Evolutionary conservation across 2,329 filamentous ascomycete species (phyloP).

Genomic region (Trichoderma sp.): DNA sequence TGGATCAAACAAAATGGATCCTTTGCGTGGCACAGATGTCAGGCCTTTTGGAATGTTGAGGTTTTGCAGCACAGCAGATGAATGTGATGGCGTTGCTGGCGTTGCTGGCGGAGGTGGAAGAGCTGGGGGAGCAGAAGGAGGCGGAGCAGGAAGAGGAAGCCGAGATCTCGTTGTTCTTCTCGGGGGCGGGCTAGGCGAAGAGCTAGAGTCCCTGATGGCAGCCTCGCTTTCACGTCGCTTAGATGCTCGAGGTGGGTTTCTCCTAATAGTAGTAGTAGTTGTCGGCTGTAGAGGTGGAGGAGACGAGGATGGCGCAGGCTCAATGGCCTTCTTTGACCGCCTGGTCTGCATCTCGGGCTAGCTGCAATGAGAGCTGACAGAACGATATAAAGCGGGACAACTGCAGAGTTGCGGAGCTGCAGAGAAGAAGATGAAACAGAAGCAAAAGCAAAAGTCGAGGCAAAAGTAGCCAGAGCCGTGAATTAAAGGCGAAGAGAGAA

Average conservation of each 20-base stretch:
- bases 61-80: background rate
- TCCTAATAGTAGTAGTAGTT: background rate
- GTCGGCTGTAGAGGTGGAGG: background rate
- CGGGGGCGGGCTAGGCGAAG: background rate
- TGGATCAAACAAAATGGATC: constrained; percentile 19
- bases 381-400: background rate
- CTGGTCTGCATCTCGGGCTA: constrained; percentile 4
- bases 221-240: background rate
- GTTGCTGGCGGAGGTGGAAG: background rate
- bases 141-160: background rate
- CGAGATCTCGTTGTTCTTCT: background rate
- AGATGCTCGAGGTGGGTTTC: background rate
- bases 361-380: background rate
- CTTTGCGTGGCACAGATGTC: constrained; percentile 9
- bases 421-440: background rate
- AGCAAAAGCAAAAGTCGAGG: background rate
- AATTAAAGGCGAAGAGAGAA: background rate
- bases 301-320: background rate
- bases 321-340: background rate
- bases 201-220: background rate
- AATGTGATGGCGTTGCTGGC: background rate
- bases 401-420: too few relatives aligned
- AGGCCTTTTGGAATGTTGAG: background rate
- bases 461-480: background rate
- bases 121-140: background rate